Percentiles rank a stretch among this genome's conserved stretches.
phyloP scores from a whole-genome alignment of 305 asterid genomes.

The Plantago lanceolata region DNA sequence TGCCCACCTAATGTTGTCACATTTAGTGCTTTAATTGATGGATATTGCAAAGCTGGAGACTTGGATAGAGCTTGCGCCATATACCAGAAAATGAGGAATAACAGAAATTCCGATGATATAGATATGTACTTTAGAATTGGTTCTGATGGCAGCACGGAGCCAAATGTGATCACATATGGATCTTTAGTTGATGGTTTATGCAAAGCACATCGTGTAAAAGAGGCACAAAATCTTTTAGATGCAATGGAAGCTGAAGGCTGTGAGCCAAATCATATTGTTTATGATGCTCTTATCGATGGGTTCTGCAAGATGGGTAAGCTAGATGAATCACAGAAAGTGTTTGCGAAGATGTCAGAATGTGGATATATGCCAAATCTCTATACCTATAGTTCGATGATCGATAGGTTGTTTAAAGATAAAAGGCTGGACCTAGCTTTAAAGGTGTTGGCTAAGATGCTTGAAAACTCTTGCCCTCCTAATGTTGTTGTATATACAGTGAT shows the following conservation, averaged over 20 bases:
- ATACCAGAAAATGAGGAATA: slow-evolving; percentile 75
- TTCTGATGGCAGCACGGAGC: slow-evolving; percentile 44
- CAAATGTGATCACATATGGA: slow-evolving; percentile 73
- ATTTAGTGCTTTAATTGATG: slow-evolving; percentile 85
- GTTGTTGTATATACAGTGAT: slow-evolving; percentile 78
- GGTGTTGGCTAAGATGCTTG: slow-evolving; percentile 81
- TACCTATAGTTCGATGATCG: slow-evolving; percentile 77
- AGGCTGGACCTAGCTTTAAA: slow-evolving; percentile 83
- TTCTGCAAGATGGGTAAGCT: slow-evolving; percentile 85
- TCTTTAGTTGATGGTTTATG: slow-evolving; percentile 90
- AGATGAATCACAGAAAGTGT: slow-evolving; percentile 84
- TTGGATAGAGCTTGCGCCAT: slow-evolving; percentile 71
- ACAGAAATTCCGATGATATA: slow-evolving; percentile 40
- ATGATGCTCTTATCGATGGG: slow-evolving; percentile 89
- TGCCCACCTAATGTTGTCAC: slow-evolving; percentile 82
- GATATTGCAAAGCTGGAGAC: slow-evolving; percentile 83
- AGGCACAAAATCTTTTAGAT: slow-evolving; percentile 70
- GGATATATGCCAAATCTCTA: slow-evolving; percentile 66
- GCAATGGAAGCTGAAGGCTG: slow-evolving; percentile 62
- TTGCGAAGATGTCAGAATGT: slow-evolving; percentile 62
- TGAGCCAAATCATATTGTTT: slow-evolving; percentile 71
- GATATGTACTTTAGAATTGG: slow-evolving; percentile 56
- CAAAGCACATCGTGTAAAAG: slow-evolving; percentile 72
- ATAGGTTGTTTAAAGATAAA: slow-evolving; percentile 75
- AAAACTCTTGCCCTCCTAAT: slow-evolving; percentile 70